These are phyloP conservation scores for Blastobotrys terrestris DNA, from an alignment of 805 yeast genomes.

Conservation along the genomic window DNA sequence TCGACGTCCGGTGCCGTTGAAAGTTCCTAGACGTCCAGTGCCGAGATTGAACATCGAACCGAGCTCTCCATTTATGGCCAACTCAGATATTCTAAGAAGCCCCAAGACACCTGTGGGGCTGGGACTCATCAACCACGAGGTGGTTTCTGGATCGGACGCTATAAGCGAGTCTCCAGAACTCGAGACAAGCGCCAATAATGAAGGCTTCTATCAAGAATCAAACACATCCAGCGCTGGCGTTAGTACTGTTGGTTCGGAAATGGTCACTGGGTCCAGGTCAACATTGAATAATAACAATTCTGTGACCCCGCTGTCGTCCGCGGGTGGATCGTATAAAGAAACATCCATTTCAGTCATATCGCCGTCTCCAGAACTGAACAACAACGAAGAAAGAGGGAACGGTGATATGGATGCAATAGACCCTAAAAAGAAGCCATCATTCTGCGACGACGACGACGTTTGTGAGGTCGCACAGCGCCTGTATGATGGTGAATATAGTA, in stretches of 20 bases:
- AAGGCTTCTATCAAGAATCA: neutral
- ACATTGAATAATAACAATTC: neutral
- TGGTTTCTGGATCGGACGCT: neutral
- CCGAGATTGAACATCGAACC: constrained; percentile 5
- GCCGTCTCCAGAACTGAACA: neutral
- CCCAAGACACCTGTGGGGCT: constrained; percentile 1
- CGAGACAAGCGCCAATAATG: neutral
- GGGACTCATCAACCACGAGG: constrained; percentile 1
- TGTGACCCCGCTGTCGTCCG: neutral
- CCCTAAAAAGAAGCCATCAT: neutral
- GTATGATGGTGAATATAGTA: constrained; percentile 13
- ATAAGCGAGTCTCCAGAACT: neutral
- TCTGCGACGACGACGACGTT: neutral
- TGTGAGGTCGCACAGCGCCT: constrained; percentile 10
- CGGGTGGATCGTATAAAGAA: neutral
- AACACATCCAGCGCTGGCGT: neutral
- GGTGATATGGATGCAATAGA: too few species aligned
- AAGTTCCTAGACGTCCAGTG: constrained; percentile 6
- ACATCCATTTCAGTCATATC: neutral
- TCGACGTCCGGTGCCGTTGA: neutral
- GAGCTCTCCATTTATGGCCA: constrained; percentile 2
- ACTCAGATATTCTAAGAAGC: neutral
- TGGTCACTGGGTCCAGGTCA: neutral
- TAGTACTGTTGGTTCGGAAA: neutral
- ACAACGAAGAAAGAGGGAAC: neutral